Evolutionary conservation across 192 early-diverging fungal genomes (phyloP).

Genomic region (Backusella mclennaniae): DNA sequence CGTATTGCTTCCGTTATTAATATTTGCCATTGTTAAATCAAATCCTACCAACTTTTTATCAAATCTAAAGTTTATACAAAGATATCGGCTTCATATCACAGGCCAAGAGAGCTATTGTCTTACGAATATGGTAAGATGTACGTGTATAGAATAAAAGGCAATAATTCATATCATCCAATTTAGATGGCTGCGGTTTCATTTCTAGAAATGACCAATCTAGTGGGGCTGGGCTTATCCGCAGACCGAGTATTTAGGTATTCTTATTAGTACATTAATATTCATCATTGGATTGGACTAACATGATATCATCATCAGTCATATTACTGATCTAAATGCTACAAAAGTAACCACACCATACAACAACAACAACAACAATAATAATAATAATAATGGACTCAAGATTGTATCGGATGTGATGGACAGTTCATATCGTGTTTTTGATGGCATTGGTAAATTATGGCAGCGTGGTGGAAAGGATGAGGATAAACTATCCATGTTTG

Average conservation of each 20-base stretch:
- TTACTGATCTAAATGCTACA: conserved; percentile 19
- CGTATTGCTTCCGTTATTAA: conserved; percentile 64
- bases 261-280: too few species aligned
- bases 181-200: conserved; percentile 49
- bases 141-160: background rate
- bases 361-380: conserved; percentile 21
- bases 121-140: conserved; percentile 44
- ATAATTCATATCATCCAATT: background rate
- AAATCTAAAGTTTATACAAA: conserved; percentile 61
- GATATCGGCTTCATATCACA: conserved; percentile 40
- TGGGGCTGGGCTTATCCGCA: conserved; percentile 43
- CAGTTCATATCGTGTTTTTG: conserved; percentile 45
- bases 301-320: background rate
- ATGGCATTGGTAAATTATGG: conserved; percentile 43
- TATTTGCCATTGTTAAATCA: conserved; percentile 63
- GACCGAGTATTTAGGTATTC: conserved; percentile 45
- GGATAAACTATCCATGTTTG: background rate
- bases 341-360: background rate
- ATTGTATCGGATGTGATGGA: conserved; percentile 51
- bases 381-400: conserved; percentile 41
- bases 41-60: conserved; percentile 69
- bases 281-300: too few species aligned
- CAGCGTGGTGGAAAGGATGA: conserved; percentile 4
- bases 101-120: conserved; percentile 50
- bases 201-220: conserved; percentile 45